phyloP scores from a whole-genome alignment of 768 basidiomycete genomes.

The Strobilomyces echinocephalus region DNA sequence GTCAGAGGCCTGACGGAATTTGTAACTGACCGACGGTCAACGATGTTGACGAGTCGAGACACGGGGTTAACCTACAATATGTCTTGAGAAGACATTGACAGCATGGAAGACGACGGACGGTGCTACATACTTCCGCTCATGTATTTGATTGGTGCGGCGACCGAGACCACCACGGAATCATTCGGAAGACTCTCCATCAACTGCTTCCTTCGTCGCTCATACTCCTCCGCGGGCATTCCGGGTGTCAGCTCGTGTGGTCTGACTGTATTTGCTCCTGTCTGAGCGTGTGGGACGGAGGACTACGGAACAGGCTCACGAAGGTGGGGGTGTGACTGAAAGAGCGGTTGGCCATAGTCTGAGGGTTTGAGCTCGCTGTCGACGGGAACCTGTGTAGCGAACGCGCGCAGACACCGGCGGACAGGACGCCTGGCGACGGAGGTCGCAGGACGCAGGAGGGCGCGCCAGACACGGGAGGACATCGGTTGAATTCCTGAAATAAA shows the following conservation, averaged over 20 bases:
- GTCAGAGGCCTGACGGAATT: conserved; percentile 87
- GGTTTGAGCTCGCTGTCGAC: conserved; percentile 49
- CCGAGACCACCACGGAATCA: conserved; percentile 67
- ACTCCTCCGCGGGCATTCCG: conserved; percentile 74
- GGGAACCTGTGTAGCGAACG: conserved; percentile 33
- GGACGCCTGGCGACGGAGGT: neutral
- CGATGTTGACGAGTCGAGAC: conserved; percentile 3
- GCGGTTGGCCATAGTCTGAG: conserved; percentile 75
- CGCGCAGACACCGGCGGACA: conserved; percentile 8
- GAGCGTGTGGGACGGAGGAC: conserved; percentile 2
- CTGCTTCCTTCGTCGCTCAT: conserved; percentile 60
- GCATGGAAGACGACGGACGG: conserved; percentile 5
- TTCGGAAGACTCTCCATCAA: conserved; percentile 75
- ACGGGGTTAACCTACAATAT: conserved; percentile 62
- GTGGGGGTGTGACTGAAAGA: conserved; percentile 76
- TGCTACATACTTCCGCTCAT: conserved; percentile 70
- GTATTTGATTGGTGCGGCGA: conserved; percentile 78
- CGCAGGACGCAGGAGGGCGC: conserved; percentile 7
- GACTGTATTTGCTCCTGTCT: conserved; percentile 35
- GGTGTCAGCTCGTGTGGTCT: conserved; percentile 68
- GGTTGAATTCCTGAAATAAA: conserved; percentile 1
- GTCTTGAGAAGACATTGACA: conserved; percentile 33
- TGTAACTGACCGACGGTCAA: conserved; percentile 59
- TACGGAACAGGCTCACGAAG: conserved; percentile 44
- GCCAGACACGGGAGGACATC: conserved; percentile 22